Conservation (phyloP, 768 basidiomycete genomes). For the Trametes elegans region DNA sequence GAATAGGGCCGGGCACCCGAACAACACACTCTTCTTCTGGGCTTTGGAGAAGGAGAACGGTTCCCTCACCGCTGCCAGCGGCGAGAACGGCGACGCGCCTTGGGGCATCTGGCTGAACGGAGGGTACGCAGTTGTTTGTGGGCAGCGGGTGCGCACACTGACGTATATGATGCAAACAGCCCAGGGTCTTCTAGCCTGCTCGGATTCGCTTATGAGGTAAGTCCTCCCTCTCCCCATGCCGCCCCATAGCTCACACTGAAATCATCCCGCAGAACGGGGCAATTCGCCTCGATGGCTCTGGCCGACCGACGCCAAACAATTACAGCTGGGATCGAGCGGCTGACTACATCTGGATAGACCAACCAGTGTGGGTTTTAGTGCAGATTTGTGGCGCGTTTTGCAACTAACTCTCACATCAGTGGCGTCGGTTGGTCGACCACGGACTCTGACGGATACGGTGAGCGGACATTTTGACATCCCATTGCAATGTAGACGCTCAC, state of each 20-base stretch:
- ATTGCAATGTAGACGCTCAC: background rate
- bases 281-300: constrained; percentile 54
- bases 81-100: constrained; percentile 26
- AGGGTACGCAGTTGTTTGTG: constrained; percentile 24
- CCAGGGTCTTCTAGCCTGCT: constrained; percentile 70
- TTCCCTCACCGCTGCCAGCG: constrained; percentile 32
- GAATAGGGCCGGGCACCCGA: constrained; percentile 30
- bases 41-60: constrained; percentile 37
- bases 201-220: constrained; percentile 57
- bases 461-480: background rate
- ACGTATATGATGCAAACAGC: constrained; percentile 33
- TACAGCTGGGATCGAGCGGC: constrained; percentile 58
- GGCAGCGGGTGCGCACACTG: background rate
- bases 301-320: constrained; percentile 46
- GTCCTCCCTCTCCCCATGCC: constrained; percentile 9
- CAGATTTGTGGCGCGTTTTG: background rate
- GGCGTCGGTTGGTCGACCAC: constrained; percentile 65
- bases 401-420: constrained; percentile 28
- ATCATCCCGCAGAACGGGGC: constrained; percentile 59
- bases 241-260: background rate
- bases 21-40: constrained; percentile 41
- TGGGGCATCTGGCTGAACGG: constrained; percentile 41
- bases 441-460: constrained; percentile 56
- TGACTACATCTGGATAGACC: constrained; percentile 73
- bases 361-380: constrained; percentile 56